Evolutionary conservation across 805 yeast species (phyloP).

Genomic region (Allodekkera sacchari): DNA sequence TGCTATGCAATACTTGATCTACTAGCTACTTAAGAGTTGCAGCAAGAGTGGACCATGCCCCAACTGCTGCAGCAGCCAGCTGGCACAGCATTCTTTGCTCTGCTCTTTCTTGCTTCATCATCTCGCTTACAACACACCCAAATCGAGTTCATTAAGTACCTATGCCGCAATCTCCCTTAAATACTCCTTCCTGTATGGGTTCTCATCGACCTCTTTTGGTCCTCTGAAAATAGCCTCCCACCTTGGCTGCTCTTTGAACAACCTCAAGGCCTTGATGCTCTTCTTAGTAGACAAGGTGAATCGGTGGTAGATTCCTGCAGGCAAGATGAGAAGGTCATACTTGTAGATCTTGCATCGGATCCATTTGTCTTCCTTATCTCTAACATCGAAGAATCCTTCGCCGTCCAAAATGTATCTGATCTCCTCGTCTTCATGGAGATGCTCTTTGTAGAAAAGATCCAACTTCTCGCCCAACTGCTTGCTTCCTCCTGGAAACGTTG

Average conservation of each 20-base stretch:
- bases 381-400: slow-evolving; percentile 84
- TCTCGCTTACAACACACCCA: too few species aligned
- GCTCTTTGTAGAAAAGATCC: slow-evolving; percentile 69
- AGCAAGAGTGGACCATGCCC: too few species aligned
- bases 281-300: slow-evolving; percentile 65
- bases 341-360: slow-evolving; percentile 56
- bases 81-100: too few species aligned
- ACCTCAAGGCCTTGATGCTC: slow-evolving; percentile 67
- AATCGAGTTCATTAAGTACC: neutral
- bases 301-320: slow-evolving; percentile 92
- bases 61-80: too few species aligned
- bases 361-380: slow-evolving; percentile 60
- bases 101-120: too few species aligned
- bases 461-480: slow-evolving; percentile 55
- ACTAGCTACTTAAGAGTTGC: too few species aligned
- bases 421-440: slow-evolving; percentile 95
- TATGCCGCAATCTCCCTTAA: slow-evolving; percentile 21
- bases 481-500: slow-evolving; percentile 54
- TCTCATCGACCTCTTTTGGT: slow-evolving; percentile 31
- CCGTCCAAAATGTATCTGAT: slow-evolving; percentile 87
- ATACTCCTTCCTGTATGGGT: slow-evolving; percentile 39
- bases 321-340: slow-evolving; percentile 66
- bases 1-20: too few species aligned
- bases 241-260: slow-evolving; percentile 92
- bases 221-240: slow-evolving; percentile 79